phyloP scores from a whole-genome alignment of 106 monocot species.

The Dendrobium huoshanense region DNA sequence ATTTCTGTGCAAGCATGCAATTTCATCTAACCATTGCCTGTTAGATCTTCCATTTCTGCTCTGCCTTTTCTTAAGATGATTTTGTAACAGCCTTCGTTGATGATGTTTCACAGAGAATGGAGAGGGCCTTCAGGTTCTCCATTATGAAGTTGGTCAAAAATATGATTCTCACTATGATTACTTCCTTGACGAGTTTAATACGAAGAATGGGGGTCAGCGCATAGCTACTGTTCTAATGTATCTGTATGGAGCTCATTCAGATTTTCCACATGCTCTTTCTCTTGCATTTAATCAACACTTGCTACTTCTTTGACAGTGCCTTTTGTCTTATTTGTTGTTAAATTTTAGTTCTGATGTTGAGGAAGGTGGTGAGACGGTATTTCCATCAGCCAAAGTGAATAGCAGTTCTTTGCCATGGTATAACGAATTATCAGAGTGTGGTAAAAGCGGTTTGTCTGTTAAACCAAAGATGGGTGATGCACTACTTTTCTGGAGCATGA shows the following conservation, averaged over 20 bases:
- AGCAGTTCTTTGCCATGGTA: slow-evolving; percentile 41
- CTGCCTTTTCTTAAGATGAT: background rate
- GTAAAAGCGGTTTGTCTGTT: slow-evolving; percentile 42
- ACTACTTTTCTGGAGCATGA: slow-evolving; percentile 69
- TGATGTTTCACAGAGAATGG: slow-evolving; percentile 44
- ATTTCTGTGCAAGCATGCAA: background rate
- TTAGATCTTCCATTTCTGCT: background rate
- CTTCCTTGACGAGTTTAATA: slow-evolving; percentile 59
- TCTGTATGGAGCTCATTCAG: slow-evolving; percentile 34
- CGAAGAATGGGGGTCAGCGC: slow-evolving; percentile 60
- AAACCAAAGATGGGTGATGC: slow-evolving; percentile 69
- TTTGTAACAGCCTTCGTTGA: slow-evolving; percentile 1
- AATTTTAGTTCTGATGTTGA: slow-evolving; percentile 45
- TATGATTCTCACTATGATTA: slow-evolving; percentile 74
- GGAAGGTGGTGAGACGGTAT: slow-evolving; percentile 61
- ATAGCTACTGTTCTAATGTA: slow-evolving; percentile 78
- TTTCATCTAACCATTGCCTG: background rate
- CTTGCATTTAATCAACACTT: background rate
- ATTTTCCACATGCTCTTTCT: background rate
- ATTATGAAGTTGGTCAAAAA: slow-evolving; percentile 77
- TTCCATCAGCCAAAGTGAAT: slow-evolving; percentile 44
- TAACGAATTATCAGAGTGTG: slow-evolving; percentile 55
- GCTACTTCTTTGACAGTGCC: background rate
- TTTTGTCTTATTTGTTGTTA: background rate
- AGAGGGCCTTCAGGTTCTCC: slow-evolving; percentile 68